Conservation (phyloP, 1,139 yeast genomes). For the Hyphopichia fennica region DNA sequence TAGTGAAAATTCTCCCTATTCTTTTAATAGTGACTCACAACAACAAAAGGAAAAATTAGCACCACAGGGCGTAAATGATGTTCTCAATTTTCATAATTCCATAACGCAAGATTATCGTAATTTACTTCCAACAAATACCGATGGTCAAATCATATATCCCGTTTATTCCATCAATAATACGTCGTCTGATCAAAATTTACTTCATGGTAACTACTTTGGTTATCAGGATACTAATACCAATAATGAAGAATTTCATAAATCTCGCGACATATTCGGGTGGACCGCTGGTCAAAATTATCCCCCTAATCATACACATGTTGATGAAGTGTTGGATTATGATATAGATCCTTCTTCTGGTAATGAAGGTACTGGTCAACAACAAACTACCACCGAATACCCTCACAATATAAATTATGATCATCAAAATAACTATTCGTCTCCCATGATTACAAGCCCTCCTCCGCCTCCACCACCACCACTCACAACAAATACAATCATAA, state of each 20-base stretch:
- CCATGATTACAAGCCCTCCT: neutral
- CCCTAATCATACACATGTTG: neutral
- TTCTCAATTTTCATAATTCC: constrained; percentile 16
- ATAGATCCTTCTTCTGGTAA: neutral
- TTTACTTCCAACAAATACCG: constrained; percentile 18
- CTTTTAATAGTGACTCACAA: neutral
- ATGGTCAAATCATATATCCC: constrained; percentile 37
- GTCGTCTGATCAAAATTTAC: neutral
- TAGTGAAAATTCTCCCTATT: constrained; percentile 1
- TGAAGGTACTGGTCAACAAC: constrained; percentile 21
- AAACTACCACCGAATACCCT: constrained; percentile 14
- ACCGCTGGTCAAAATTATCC: neutral
- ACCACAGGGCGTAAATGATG: constrained; percentile 14
- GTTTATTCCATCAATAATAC: constrained; percentile 29
- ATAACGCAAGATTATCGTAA: constrained; percentile 32
- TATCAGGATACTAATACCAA: neutral
- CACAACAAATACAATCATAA: too few species aligned
- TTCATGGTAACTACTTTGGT: too few species aligned
- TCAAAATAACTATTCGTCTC: too few species aligned
- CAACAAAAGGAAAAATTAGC: neutral
- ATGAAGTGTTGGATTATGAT: neutral
- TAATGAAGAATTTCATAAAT: neutral
- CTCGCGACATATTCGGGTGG: neutral
- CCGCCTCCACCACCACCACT: neutral
- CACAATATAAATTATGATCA: constrained; percentile 1